Conservation (phyloP, 208 protist species). For the Chromosphaera perkinsii region DNA sequence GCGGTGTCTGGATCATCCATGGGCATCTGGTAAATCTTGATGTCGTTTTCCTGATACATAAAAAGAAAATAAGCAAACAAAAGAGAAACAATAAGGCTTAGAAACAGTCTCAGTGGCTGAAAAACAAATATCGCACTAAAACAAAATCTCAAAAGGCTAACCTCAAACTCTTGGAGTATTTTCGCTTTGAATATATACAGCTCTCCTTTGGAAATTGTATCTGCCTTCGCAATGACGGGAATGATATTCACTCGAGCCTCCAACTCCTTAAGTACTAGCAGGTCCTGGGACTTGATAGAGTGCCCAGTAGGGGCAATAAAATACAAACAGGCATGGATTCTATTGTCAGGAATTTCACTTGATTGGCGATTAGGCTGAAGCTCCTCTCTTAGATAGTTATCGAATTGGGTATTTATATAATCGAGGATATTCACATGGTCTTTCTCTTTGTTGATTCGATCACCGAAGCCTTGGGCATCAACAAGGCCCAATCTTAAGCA, state of each 20-base stretch:
- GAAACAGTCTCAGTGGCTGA: too few species aligned
- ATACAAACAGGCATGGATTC: conserved; percentile 24
- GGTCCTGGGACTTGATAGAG: conserved; percentile 24
- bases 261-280: not conserved
- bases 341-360: not conserved
- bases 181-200: not conserved
- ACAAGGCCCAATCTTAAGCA: conserved; percentile 13
- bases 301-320: conserved; percentile 3
- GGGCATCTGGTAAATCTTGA: conserved; percentile 16
- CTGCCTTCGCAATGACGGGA: conserved; percentile 29
- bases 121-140: too few species aligned
- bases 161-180: conserved; percentile 8
- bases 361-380: not conserved
- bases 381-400: conserved; percentile 11
- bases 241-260: conserved; percentile 15
- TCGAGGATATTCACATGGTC: not conserved
- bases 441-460: not conserved
- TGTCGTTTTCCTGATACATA: conserved; percentile 14
- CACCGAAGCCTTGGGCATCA: conserved; percentile 26
- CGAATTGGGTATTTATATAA: conserved; percentile 5
- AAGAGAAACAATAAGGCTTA: too few species aligned
- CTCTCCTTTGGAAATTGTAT: conserved; percentile 15
- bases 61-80: too few species aligned
- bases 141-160: too few species aligned
- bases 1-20: not conserved